phyloP scores from a whole-genome alignment of 352 stramenopile species.

The Pythium rishiriense region DNA sequence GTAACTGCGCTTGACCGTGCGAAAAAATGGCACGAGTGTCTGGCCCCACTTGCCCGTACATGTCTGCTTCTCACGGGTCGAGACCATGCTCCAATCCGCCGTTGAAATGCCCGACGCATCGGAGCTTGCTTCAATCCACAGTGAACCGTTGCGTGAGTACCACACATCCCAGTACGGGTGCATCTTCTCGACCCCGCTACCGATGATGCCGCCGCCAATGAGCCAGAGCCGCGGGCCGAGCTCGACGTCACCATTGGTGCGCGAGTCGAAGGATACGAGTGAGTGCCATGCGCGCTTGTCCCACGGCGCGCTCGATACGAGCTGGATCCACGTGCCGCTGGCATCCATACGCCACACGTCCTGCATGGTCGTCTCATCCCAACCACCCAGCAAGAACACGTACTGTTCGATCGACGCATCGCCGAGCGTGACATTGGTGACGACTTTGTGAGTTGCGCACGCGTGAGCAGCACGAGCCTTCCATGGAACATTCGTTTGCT shows the following conservation, averaged over 20 bases:
- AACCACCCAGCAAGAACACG: constrained; percentile 69
- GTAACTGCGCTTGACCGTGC: constrained; percentile 48
- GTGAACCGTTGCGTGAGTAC: constrained; percentile 62
- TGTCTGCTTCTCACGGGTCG: constrained; percentile 39
- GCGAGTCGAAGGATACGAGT: constrained; percentile 74
- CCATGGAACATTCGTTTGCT: constrained; percentile 53
- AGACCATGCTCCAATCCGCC: constrained; percentile 75
- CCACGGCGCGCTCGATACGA: constrained; percentile 53
- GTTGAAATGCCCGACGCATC: constrained; percentile 70
- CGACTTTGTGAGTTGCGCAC: constrained; percentile 53
- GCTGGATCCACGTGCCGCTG: constrained; percentile 35
- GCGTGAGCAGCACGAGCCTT: constrained; percentile 54
- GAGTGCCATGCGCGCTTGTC: constrained; percentile 69
- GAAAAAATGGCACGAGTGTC: constrained; percentile 52
- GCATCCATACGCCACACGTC: constrained; percentile 77
- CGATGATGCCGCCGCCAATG: constrained; percentile 71
- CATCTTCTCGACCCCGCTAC: constrained; percentile 73
- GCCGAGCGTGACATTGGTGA: constrained; percentile 50
- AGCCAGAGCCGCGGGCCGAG: constrained; percentile 72
- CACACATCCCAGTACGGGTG: constrained; percentile 69
- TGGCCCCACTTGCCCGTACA: constrained; percentile 81
- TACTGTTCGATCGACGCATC: constrained; percentile 52
- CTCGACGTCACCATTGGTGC: constrained; percentile 57
- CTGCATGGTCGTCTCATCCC: constrained; percentile 57
- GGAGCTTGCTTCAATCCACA: constrained; percentile 60